These are phyloP conservation scores for Bolboschoenoplectus hybrid DNA, from an alignment of 202 grass and related monocot genomes.

Conservation along the genomic window DNA sequence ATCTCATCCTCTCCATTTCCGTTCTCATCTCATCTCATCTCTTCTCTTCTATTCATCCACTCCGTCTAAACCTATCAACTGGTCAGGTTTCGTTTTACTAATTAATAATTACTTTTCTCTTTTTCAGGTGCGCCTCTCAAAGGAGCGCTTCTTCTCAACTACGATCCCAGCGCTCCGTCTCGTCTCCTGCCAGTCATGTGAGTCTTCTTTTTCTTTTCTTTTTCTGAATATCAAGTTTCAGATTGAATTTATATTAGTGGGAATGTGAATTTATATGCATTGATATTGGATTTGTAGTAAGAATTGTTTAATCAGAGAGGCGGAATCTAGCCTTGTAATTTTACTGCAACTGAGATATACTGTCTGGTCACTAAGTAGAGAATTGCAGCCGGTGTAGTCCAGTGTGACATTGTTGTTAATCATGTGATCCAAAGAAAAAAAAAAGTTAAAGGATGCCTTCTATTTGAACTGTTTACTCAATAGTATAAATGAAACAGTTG, in stretches of 20 bases:
- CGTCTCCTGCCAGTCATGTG: slow-evolving; percentile 82
- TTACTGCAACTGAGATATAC: background rate
- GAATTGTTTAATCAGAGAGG: background rate
- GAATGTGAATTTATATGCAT: background rate
- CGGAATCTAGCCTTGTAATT: background rate
- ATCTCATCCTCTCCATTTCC: background rate
- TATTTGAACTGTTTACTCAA: background rate
- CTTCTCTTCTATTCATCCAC: background rate
- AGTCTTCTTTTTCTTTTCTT: slow-evolving; percentile 16
- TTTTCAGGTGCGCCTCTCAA: slow-evolving; percentile 65
- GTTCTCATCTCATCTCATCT: background rate
- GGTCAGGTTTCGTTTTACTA: background rate
- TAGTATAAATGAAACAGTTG: background rate
- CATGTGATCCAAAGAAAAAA: background rate
- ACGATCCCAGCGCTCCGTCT: slow-evolving; percentile 63
- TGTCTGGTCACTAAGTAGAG: background rate
- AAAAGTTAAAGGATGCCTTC: background rate
- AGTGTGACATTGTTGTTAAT: background rate
- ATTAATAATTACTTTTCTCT: background rate
- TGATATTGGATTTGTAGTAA: background rate
- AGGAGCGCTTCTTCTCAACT: slow-evolving; percentile 80
- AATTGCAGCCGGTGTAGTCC: background rate
- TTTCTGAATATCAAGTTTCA: background rate
- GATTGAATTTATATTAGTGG: background rate
- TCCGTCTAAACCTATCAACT: background rate